A percentile compares a stretch with the other conserved stretches of the same genome.
These are phyloP conservation scores for Leptomonas seymouri DNA, from an alignment of 208 protist genomes.

Conservation along the genomic window DNA sequence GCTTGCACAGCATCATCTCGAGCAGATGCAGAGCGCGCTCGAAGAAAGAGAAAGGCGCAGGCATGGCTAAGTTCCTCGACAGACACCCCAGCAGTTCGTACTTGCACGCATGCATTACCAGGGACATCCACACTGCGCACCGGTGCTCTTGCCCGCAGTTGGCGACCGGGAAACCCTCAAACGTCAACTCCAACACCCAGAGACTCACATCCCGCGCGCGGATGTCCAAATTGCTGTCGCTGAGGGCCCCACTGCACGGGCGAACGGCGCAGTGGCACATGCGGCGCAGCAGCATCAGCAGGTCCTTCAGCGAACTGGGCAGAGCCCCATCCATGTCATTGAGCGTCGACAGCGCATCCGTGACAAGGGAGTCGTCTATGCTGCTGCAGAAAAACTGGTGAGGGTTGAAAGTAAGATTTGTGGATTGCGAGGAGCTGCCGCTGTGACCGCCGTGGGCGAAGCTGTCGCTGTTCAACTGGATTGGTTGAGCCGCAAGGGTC, in stretches of 20 bases:
- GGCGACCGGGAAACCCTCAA: slow-evolving; percentile 61
- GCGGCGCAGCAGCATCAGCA: slow-evolving; percentile 61
- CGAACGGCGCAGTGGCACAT: slow-evolving; percentile 51
- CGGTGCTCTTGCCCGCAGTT: slow-evolving; percentile 73
- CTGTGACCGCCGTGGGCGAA: background rate
- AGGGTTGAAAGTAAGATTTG: slow-evolving; percentile 31
- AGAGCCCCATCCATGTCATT: slow-evolving; percentile 33
- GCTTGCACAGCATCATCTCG: slow-evolving; percentile 60
- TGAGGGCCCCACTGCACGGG: slow-evolving; percentile 43
- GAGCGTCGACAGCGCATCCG: slow-evolving; percentile 35
- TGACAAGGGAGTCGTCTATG: slow-evolving; percentile 43
- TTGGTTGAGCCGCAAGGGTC: slow-evolving; percentile 1
- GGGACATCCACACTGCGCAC: slow-evolving; percentile 67
- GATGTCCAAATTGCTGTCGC: slow-evolving; percentile 49
- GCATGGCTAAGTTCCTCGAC: slow-evolving; percentile 51
- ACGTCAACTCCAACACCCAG: slow-evolving; percentile 55
- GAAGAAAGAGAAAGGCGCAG: slow-evolving; percentile 68
- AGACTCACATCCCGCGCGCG: slow-evolving; percentile 59
- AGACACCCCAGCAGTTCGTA: slow-evolving; percentile 70
- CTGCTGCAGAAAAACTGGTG: slow-evolving; percentile 34
- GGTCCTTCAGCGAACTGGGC: slow-evolving; percentile 55
- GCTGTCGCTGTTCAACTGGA: background rate
- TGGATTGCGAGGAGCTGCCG: slow-evolving; percentile 1
- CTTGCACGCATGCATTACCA: slow-evolving; percentile 60
- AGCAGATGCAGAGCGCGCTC: slow-evolving; percentile 55